Percentiles rank a stretch among this genome's conserved stretches.
phyloP scores from a whole-genome alignment of 176 grass and related monocot species.

The Hordeum marinum region DNA sequence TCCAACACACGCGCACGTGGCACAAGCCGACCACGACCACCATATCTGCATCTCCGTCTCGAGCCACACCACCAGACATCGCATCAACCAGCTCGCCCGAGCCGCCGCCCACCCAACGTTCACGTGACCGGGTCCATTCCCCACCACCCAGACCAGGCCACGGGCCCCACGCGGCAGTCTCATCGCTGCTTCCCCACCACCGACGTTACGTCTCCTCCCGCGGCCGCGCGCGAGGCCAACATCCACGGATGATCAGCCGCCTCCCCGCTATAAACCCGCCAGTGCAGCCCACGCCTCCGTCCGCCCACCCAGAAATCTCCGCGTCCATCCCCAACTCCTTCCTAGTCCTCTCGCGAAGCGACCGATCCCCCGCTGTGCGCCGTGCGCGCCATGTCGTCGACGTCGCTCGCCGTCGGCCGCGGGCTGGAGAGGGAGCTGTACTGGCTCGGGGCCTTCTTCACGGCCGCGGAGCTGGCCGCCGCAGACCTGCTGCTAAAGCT shows the following conservation, averaged over 20 bases:
- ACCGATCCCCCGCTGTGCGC: not conserved
- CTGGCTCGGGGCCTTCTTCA: constrained; percentile 30
- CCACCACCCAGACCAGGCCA: not conserved
- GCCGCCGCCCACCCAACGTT: too few relatives aligned
- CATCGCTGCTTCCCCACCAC: not conserved
- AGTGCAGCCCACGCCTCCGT: not conserved
- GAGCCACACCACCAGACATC: too few relatives aligned
- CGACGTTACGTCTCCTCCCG: too few relatives aligned
- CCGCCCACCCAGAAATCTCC: not conserved
- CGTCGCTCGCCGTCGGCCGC: not conserved
- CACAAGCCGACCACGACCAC: too few relatives aligned
- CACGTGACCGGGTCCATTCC: too few relatives aligned
- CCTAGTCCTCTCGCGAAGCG: not conserved
- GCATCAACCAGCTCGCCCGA: too few relatives aligned
- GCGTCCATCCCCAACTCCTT: not conserved
- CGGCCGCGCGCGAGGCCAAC: too few relatives aligned
- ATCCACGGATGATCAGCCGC: not conserved
- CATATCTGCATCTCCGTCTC: too few relatives aligned
- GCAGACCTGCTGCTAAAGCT: constrained; percentile 63
- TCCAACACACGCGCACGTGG: too few relatives aligned
- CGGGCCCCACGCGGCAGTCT: not conserved
- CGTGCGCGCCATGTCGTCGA: not conserved
- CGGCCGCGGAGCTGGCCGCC: constrained; percentile 50
- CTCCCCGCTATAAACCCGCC: not conserved
- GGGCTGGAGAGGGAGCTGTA: not conserved